phyloP scores from a whole-genome alignment of 208 protist genomes.

The Novymonas esmeraldas region DNA sequence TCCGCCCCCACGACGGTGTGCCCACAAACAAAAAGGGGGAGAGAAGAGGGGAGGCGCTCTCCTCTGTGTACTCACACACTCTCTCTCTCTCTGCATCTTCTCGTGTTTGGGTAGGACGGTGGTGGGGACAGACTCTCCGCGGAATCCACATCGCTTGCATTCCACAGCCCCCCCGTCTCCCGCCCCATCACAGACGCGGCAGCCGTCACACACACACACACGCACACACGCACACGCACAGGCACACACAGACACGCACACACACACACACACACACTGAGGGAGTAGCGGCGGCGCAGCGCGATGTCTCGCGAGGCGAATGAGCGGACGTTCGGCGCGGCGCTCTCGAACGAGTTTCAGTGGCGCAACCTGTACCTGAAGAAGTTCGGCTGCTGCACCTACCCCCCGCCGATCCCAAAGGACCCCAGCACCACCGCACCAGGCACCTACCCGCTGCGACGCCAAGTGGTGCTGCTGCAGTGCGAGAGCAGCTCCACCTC shows the following conservation, averaged over 20 bases:
- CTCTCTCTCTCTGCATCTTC: too few relatives aligned
- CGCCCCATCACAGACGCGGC: background rate
- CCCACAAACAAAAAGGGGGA: too few relatives aligned
- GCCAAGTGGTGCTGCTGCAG: constrained; percentile 12
- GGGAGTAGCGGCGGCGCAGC: background rate
- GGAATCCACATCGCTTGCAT: too few relatives aligned
- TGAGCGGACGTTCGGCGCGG: constrained; percentile 39
- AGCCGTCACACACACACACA: constrained; percentile 1
- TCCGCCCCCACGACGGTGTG: too few relatives aligned
- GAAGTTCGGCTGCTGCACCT: constrained; percentile 72
- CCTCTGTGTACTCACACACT: too few relatives aligned
- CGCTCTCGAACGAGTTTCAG: constrained; percentile 79
- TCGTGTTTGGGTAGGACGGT: too few relatives aligned
- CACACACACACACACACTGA: background rate
- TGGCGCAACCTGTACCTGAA: constrained; percentile 85
- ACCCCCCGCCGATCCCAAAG: constrained; percentile 71
- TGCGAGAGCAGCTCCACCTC: constrained; percentile 15
- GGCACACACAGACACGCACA: background rate
- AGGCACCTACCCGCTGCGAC: constrained; percentile 27
- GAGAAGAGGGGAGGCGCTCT: too few relatives aligned
- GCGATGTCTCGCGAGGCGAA: constrained; percentile 9
- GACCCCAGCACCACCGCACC: constrained; percentile 55
- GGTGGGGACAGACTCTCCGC: too few relatives aligned
- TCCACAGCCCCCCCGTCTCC: too few relatives aligned
- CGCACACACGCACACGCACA: background rate